Base-by-base conservation (phyloP, 2,329 filamentous ascomycete species). In the Stachybotrys echinatus region DNA sequence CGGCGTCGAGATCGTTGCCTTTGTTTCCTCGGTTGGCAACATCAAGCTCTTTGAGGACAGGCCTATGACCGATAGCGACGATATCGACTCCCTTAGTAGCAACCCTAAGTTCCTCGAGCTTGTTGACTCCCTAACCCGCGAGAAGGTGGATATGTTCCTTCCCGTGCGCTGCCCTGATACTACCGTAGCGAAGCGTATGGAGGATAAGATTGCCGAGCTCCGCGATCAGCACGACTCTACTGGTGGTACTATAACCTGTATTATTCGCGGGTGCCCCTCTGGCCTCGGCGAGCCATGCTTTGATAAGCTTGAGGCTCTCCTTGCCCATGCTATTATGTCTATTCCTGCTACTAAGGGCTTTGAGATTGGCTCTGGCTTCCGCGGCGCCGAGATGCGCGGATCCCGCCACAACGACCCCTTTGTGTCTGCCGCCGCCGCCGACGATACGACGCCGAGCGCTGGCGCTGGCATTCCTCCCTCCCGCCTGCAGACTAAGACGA, bases 301-400 rank as follows among this genome's bases (percentile, higher is more conserved):
- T 69, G 89, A 95, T 70, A 97, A 97, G 76, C 79, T 97, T 42
- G 92, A 99, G 75, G 94, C 94, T 7, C 83, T 81, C 65, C 83
- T 99, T 44, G 92, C 84, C 22, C 92, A 97, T 64, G 94, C 89
- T 46, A 97, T 99, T 89, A 80, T 97, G 55, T 90, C 84, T 65
- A 96, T 97, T 61, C 94, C 94, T 5, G 91, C 94, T 4, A 92
- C 88, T 37, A 99, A 97, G 74, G 92, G 88, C 49, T 97, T 97
- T 65, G 92, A 97, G 67, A 86, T 97, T 57, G 94, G 94, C 49
- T 95, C 89, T 48, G 94, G 94, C 12, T 97, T 97, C 68, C 84
- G 79, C 47, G 92, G 94, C 51, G 88, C 87, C 62, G 87, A 92
- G 66, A 80, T 97, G 38, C 87, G 87, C 2, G 92, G 94, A 20